Base-by-base conservation (phyloP, 805 yeast genomes). In the Teunomyces lycoperdinae region DNA sequence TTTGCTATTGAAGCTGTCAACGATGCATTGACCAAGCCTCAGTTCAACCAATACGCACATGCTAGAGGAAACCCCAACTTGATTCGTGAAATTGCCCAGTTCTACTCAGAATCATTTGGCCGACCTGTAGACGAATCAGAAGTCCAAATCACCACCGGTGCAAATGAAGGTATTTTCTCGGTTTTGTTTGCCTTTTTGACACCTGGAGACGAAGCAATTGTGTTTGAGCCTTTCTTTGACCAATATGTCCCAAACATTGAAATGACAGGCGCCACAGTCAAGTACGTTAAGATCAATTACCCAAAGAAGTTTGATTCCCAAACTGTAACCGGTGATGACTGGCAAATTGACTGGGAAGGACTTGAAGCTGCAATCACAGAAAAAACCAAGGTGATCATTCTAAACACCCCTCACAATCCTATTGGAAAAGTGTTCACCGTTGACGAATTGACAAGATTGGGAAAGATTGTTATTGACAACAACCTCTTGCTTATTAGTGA, bases 401-500 rank as follows among this genome's bases (percentile, higher is more conserved):
- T 94, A 50, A 94, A 94, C 72, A 83, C 96, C 13, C 99, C 99
- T 9, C 97, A 94, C 71, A 94, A 94, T 66, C 99, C 99, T 26
- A 80, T 92, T 50, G 99, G 99, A 24, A 94, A 94, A 64, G 83
- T 91, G 17, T 87, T 90, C 69, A 81, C 85, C 48, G 78, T 76
- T 44, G 84, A 80, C 27, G 99, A 94, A 68, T 77, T 94, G 55
- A 64, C 69, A 13, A 74, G 76, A 52, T 81, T 94, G 55, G 98
- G 98, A 39, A 72, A 85, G 42, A 66, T 94, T 44, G 96, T 96
- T 43, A 88, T 90, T 42, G 81, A 90, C 54, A 81, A 94, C 69
- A 91, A 92, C 67, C 70, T 94, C 50, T 75, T 89, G 33, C 79
- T 94, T 47, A 72, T 94, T 30, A 85, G 96, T 33, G 99, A 94